phyloP scores from a whole-genome alignment of 2,329 filamentous ascomycete genomes.

The Metarhizium sp. region DNA sequence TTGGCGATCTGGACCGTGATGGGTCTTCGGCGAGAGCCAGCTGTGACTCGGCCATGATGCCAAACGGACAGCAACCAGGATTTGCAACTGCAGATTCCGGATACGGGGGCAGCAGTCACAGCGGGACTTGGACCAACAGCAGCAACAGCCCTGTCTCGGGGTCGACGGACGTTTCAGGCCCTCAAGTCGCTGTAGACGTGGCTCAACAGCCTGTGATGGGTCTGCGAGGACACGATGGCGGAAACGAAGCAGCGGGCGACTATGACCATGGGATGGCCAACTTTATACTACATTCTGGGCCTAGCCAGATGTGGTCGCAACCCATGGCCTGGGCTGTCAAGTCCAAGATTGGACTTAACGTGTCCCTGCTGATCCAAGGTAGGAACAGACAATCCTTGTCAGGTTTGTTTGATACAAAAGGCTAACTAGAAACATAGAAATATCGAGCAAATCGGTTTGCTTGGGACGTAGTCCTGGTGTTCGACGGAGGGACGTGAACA shows the following conservation, averaged over 20 bases:
- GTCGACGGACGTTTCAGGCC: background rate
- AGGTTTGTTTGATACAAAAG: background rate
- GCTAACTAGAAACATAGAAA: conserved; percentile 18
- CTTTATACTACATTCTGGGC: conserved; percentile 5
- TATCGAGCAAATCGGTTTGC: conserved; percentile 26
- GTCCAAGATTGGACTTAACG: conserved; percentile 25
- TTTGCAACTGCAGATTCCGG: background rate
- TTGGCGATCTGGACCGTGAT: conserved; percentile 25
- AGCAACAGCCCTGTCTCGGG: conserved; percentile 3
- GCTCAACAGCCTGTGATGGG: background rate
- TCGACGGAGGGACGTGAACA: conserved; percentile 27
- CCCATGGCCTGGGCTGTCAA: conserved; percentile 14
- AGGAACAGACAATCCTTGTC: conserved; percentile 4
- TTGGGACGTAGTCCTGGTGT: conserved; percentile 29
- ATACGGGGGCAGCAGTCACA: background rate
- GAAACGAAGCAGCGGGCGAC: background rate
- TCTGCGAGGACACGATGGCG: background rate
- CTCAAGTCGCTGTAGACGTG: background rate
- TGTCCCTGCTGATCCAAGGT: conserved; percentile 25
- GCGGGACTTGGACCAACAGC: conserved; percentile 1
- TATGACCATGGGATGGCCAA: background rate
- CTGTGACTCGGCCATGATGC: background rate
- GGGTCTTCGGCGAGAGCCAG: background rate
- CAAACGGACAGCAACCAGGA: background rate
- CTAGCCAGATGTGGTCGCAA: conserved; percentile 7